Evolutionary conservation across 352 stramenopile genomes (phyloP), one percentile per base, ranked within the genome.

Genomic region (Globisporangium paddicum): DNA sequence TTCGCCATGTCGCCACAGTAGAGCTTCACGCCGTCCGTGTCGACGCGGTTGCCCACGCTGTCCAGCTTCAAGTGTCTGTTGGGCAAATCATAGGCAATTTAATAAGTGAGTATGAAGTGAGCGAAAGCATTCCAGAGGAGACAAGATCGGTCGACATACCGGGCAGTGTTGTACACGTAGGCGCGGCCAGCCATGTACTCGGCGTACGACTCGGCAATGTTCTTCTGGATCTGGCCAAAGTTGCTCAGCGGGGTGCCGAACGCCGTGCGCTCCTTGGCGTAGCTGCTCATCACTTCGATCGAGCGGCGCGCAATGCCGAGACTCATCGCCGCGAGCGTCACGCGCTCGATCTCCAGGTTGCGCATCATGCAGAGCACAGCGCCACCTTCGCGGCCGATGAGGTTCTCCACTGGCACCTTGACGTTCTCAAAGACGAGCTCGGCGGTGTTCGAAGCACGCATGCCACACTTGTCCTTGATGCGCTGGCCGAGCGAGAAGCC

Each of bases 381-480:
- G 40, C 75, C 67, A 28, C 82, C 86, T 67, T 93, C 86, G 5
- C 69, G 71, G 14, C 83, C 86, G 25, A 99, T 83, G 30, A 99
- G 69, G 81, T 99, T 98, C 37, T 89, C 90, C 5, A 79, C 70
- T 3, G 95, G 94, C 41, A 97, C 86, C 25, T 86, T 79, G 68
- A 98, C 98, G 73, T 99, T 96, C 58, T 99, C 94, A 69, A 99
- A 99, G 8, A 99, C 97, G 34, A 99, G 78, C 76, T 99, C 98
- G 9, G 96, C 96, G 23, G 97, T 99, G 62, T 95, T 97, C 13
- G 90, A 98, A 19, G 96, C 96, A 28, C 96, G 84, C 95, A 98
- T 99, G 58, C 96, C 96, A 50, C 96, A 96, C 74, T 99, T 99
- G 76, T 99, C 93, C 69, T 98, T 94, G 72, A 99, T 99, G 35